Percentiles rank a stretch among this genome's conserved stretches.
Evolutionary conservation across 2,329 filamentous ascomycete species (phyloP).

Genomic region (Apiospora rasikravindrae): DNA sequence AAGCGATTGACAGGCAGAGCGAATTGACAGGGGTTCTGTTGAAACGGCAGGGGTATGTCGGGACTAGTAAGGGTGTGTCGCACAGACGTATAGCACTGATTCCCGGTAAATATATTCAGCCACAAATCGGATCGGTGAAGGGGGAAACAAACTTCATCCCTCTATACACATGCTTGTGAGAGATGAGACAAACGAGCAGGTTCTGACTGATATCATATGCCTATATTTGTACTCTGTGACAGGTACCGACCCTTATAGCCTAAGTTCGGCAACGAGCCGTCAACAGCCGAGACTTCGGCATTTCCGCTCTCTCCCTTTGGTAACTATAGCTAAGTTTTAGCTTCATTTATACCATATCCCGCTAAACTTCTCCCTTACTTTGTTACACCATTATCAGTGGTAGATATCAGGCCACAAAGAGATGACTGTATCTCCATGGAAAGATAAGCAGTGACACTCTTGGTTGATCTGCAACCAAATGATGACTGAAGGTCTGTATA

Average conservation of each 20-base stretch:
- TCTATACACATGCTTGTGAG: neutral
- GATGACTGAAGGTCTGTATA: neutral
- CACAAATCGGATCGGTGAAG: neutral
- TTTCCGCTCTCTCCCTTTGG: neutral
- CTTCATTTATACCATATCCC: neutral
- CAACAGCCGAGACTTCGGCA: constrained; percentile 6
- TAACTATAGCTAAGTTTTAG: neutral
- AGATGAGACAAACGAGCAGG: neutral
- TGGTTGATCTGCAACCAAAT: too few species aligned
- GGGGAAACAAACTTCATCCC: neutral
- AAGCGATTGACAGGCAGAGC: neutral
- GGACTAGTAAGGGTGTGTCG: neutral
- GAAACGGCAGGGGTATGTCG: neutral
- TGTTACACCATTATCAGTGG: neutral
- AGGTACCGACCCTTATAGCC: neutral
- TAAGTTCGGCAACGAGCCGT: neutral
- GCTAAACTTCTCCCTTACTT: neutral
- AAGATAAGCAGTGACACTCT: neutral
- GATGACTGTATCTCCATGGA: neutral
- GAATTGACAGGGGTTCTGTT: neutral
- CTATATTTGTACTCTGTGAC: neutral
- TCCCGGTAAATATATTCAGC: neutral
- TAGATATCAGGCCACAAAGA: neutral
- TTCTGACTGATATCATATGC: neutral
- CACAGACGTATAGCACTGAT: neutral